Evolutionary conservation across 1,284 basidiomycete genomes (phyloP).

Genomic region (Ceratobasidium sp.): DNA sequence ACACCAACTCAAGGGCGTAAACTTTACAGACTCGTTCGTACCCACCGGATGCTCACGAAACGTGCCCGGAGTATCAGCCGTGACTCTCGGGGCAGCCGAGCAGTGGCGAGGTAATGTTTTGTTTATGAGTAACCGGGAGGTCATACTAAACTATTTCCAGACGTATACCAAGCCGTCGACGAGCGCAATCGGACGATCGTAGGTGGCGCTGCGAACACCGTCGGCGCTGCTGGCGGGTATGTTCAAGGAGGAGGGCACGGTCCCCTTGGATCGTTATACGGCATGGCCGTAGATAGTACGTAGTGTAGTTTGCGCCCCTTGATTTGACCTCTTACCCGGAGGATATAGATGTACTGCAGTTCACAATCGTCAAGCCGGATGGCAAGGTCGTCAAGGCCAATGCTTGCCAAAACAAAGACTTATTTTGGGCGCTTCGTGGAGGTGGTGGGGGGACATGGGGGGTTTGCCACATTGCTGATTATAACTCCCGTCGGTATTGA

Average conservation of each 20-base stretch:
- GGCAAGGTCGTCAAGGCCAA: no score
- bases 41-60: not conserved
- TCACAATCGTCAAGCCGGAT: constrained; percentile 9
- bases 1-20: not conserved
- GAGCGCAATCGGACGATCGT: not conserved
- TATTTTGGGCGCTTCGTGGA: no score
- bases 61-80: constrained; percentile 22
- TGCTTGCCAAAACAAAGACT: no score
- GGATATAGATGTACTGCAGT: constrained; percentile 17
- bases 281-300: constrained; percentile 44
- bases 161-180: constrained; percentile 30
- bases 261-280: constrained; percentile 25
- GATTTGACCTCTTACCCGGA: no score
- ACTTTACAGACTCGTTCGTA: constrained; percentile 44
- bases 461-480: not conserved
- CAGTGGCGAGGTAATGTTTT: constrained; percentile 16
- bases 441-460: constrained; percentile 37
- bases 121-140: constrained; percentile 28
- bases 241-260: constrained; percentile 36
- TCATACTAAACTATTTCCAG: constrained; percentile 13
- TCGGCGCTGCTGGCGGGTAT: no score
- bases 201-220: no score
- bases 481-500: not conserved
- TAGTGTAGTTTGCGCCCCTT: not conserved
- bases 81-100: not conserved